These are phyloP conservation scores for Peterozyma toletana DNA, from an alignment of 805 yeast genomes.

Conservation along the genomic window DNA sequence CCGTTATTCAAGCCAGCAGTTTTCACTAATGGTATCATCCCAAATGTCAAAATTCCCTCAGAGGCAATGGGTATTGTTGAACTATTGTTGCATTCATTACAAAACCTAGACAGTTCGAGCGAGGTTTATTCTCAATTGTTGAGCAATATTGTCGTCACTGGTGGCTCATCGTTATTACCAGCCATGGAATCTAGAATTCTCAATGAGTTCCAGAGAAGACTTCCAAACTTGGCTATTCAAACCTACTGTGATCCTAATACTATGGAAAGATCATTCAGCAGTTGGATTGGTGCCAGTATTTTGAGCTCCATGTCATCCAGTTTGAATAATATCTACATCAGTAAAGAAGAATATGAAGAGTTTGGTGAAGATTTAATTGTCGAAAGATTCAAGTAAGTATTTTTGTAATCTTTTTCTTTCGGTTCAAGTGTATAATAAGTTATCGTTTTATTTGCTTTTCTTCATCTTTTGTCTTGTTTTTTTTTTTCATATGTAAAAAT, in stretches of 20 bases:
- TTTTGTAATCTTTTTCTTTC: background rate
- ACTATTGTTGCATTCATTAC: constrained; percentile 34
- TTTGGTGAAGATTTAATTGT: constrained; percentile 41
- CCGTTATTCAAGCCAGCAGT: constrained; percentile 62
- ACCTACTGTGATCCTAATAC: constrained; percentile 31
- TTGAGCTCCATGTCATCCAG: constrained; percentile 48
- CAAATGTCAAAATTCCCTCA: constrained; percentile 34
- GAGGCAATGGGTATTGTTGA: constrained; percentile 46
- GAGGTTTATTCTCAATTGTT: constrained; percentile 30
- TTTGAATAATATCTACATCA: constrained; percentile 51
- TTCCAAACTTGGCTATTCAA: constrained; percentile 41
- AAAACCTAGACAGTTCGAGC: constrained; percentile 36
- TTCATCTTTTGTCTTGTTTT: too few species aligned
- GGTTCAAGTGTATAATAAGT: background rate
- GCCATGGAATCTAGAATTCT: constrained; percentile 51
- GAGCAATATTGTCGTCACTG: constrained; percentile 50
- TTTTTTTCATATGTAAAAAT: too few species aligned
- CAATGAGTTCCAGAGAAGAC: constrained; percentile 44
- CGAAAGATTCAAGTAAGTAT: constrained; percentile 32
- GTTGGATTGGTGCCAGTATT: constrained; percentile 72
- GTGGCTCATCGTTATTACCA: constrained; percentile 48
- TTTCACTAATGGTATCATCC: constrained; percentile 30
- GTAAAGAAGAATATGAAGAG: constrained; percentile 61
- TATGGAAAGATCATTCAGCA: constrained; percentile 48
- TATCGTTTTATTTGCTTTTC: too few species aligned